Evolutionary conservation across 495 filamentous ascomycete genomes (phyloP), one percentile per base, ranked within the genome.

Genomic region (Chlorociboria aeruginascens): DNA sequence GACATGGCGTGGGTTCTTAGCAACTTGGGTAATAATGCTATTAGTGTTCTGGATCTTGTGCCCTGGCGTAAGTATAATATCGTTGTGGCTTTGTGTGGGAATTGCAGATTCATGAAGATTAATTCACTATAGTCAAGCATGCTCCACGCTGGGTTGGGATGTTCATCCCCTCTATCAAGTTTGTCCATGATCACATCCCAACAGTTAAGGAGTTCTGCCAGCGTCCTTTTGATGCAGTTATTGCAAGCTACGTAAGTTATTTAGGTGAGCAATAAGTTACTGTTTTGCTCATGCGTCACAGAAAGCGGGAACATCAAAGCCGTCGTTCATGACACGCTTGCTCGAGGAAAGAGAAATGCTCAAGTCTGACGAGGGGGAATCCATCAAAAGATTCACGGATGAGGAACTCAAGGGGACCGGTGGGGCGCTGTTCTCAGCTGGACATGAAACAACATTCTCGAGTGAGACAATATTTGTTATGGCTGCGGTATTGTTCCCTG

Each of bases 21-120:
- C 1, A 60, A 69, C 28, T 64, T 66, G 20, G 68, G 69, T 7
- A 63, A 61, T 2, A 64, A 65, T 0, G 68, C 53, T 7, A 61
- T 56, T 7, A 65, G 59, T 11, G 51, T 70, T 9, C 63, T 73
- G 13, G 69, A 73, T 46, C 61, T 63, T 51, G 61, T 68, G 25
- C 68, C 67, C 48, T 46, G 42, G 42, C 2, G 42, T 45, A 45
- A 45, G 25, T n/a, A 31, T 3, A 25, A 3, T 6, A 1, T 33
- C 12, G 12, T n/a, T 45, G 1, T 16, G 12, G 4, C 25, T 13
- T 6, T 7, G 17, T 2, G 9, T 13, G 17, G 8, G 42, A 32
- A 12, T n/a, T 16, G 33, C 8, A 10, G 8, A 32, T 2, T 45
- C 1, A 45, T 16, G 17, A 11, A 3, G 13, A 17, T 2, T n/a